Conservation (phyloP, 73 alveolate species). For the Paramecium octaurelia region DNA sequence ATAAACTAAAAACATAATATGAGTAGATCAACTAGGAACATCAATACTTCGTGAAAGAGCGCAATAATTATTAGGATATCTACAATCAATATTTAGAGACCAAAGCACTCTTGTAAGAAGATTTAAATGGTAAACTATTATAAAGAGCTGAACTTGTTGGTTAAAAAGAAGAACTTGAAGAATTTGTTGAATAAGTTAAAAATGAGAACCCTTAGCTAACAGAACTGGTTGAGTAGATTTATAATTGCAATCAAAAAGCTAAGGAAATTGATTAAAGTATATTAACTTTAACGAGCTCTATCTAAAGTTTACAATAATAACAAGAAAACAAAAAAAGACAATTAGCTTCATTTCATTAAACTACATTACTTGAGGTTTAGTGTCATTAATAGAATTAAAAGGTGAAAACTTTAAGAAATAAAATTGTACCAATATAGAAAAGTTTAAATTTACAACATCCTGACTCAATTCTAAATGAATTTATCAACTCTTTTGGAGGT, state of each 20-base stretch:
- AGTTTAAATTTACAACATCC: slow-evolving; percentile 36
- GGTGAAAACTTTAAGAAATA: neutral
- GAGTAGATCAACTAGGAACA: neutral
- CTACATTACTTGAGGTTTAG: slow-evolving; percentile 24
- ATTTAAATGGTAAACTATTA: slow-evolving; percentile 47
- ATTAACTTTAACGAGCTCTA: slow-evolving; percentile 66
- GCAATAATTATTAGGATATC: neutral
- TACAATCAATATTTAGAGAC: slow-evolving; percentile 24
- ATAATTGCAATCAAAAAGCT: slow-evolving; percentile 33
- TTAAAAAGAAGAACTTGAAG: slow-evolving; percentile 59
- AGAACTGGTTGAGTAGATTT: neutral
- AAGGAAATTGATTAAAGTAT: slow-evolving; percentile 48
- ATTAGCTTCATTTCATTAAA: neutral
- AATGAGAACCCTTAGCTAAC: slow-evolving; percentile 21
- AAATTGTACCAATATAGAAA: slow-evolving; percentile 40
- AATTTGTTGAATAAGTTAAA: slow-evolving; percentile 39
- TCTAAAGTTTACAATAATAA: slow-evolving; percentile 65
- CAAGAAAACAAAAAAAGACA: slow-evolving; percentile 60
- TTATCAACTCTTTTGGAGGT: neutral
- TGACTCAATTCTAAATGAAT: slow-evolving; percentile 30
- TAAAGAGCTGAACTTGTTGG: slow-evolving; percentile 63
- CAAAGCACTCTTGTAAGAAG: slow-evolving; percentile 55
- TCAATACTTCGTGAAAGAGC: neutral
- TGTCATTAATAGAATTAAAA: neutral
- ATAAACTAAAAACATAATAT: neutral